phyloP scores from a whole-genome alignment of 2,329 filamentous ascomycete genomes.

The Trichoderma brevicompactum region DNA sequence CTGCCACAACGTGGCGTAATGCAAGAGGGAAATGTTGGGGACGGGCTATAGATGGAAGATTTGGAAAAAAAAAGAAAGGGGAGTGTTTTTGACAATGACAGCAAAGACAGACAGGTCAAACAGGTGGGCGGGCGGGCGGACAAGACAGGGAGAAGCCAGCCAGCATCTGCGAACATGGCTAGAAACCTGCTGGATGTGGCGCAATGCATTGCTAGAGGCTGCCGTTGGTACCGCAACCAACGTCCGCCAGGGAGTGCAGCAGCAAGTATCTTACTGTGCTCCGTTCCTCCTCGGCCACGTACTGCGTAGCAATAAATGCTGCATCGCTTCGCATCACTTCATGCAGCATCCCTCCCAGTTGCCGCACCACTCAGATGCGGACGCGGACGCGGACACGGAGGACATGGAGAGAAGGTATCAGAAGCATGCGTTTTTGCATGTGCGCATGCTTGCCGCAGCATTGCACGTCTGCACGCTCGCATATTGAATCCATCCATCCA shows the following conservation, averaged over 20 bases:
- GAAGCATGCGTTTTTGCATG: constrained; percentile 20
- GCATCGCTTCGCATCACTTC: constrained; percentile 21
- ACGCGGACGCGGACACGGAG: constrained; percentile 3
- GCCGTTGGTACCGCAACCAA: constrained; percentile 26
- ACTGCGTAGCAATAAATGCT: constrained; percentile 13
- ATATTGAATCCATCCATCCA: neutral
- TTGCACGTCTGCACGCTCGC: constrained; percentile 25
- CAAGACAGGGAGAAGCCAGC: constrained; percentile 1
- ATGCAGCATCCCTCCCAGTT: constrained; percentile 13
- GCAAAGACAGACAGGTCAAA: neutral
- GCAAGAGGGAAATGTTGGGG: neutral
- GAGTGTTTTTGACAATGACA: neutral
- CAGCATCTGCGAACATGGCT: constrained; percentile 3
- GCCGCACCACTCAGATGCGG: constrained; percentile 21
- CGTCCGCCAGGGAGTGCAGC: constrained; percentile 3
- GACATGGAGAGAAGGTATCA: neutral
- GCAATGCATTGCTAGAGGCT: constrained; percentile 10
- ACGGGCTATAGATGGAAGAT: neutral
- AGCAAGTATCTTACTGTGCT: constrained; percentile 12
- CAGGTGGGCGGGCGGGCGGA: neutral
- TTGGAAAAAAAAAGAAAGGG: neutral
- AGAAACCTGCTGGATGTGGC: neutral
- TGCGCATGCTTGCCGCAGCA: constrained; percentile 18
- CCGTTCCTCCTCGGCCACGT: constrained; percentile 20
- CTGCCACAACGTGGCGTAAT: constrained; percentile 17